Evolutionary conservation across 352 stramenopile genomes (phyloP), one percentile per base, ranked within the genome.

Genomic region (Pythium pyrilobum): DNA sequence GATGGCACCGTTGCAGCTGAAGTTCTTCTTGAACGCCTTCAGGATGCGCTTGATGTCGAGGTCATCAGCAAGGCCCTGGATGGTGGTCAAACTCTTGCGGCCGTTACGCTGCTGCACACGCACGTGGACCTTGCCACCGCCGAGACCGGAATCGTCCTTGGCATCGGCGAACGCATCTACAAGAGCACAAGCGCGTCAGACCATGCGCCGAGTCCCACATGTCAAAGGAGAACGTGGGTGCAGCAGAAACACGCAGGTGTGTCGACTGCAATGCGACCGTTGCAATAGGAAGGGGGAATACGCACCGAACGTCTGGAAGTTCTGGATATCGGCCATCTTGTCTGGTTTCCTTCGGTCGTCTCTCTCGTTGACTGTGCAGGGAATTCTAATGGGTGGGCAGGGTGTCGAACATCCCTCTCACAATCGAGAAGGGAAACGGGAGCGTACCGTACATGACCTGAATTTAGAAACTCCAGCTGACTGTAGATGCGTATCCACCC

Each of bases 21-120:
- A 99, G 77, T 98, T 99, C 84, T 99, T 99, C 88, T 99, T 99
- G 71, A 99, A 98, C 42, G 97, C 97, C 78, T 99, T 99, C 61
- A 98, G 95, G 77, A 99, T 99, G 49, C 96, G 85, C 83, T 99
- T 99, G 46, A 99, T 80, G 69, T 99, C 96, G 56, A 99, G 81
- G 78, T 99, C 97, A 55, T 98, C 91, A 1, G 96, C 96, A 49
- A 99, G 81, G 31, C 96, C 97, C 66, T 98, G 96, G 24, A 99
- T 90, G 7, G 97, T 99, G 46, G 97, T 99, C 71, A 99, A 96
- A 96, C 96, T 99, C 85, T 99, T 99, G 59, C 96, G 88, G 43
- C 97, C 96, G 71, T 98, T 99, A 63, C 97, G 94, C 85, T 99
- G 97, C 85, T 99, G 97, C 58, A 99, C 95, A 69, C 97, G 97